Base-by-base conservation (phyloP, 2,329 filamentous ascomycete genomes). In the Ceratocystis eucalypticola region DNA sequence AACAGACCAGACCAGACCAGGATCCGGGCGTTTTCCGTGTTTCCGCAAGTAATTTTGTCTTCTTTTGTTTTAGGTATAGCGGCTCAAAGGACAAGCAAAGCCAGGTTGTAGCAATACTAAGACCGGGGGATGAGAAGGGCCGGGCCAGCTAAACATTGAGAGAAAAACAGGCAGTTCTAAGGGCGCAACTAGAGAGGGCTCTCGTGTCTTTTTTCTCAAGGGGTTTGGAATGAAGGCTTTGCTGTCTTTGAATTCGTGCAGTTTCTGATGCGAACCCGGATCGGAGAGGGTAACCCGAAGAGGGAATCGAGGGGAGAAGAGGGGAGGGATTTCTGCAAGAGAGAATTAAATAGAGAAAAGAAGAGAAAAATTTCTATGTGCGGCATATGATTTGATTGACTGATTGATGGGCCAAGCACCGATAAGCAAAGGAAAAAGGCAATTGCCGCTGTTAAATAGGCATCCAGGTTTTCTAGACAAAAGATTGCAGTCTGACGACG, bases 1-100 rank as follows among this genome's bases (percentile, higher is more conserved):
- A 15, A 41, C 37, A 41, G 37, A 41, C 37, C 37, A 41, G 37
- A 12, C 37, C 37, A 41, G 37, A 12, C 37, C 37, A 59, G 55
- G 55, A 30, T 20, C 55, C 28, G 6, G 55, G 55, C 55, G 30
- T 59, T 59, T 59, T 59, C 28, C 55, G 55, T 59, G 28, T 59
- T 59, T 59, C 55, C 55, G 28, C 55, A 30, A 59, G 55, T 30
- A n/a, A 8, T 59, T 59, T 59, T 59, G 37, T 37, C 2, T 30
- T 10, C 55, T 59, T 25, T 59, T 59, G 55, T 59, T 59, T 59
- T 59, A 8, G 55, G 55, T 33, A 33, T 59, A 59, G 55, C 55
- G 55, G 55, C 55, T 59, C 17, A 37, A 17, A 59, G n/a, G 22
- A 30, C 28, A 37, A 53, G 48, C 48, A n/a, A 37, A 20, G 55